Conservation (phyloP, 139 green algal species). For the Chlamydomonas schloesseri region DNA sequence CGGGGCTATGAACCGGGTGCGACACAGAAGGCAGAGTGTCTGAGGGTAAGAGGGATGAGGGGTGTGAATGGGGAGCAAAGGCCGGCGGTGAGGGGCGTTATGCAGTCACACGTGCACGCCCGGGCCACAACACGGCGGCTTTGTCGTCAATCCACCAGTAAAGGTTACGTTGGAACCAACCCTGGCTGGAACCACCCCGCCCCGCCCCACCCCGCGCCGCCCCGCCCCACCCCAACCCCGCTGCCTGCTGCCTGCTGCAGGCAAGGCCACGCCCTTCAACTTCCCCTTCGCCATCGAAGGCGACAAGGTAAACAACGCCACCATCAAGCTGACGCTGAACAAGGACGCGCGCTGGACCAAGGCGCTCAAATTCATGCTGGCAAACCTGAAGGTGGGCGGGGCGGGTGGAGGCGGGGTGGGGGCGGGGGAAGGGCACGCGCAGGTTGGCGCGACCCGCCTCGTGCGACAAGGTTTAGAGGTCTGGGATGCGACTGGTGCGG, state of each 20-base stretch:
- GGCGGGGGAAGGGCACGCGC: neutral
- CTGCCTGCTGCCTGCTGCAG: neutral
- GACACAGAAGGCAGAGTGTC: no score
- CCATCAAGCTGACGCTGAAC: slow-evolving; percentile 88
- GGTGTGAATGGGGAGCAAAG: no score
- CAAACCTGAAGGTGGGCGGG: slow-evolving; percentile 71
- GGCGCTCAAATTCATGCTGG: slow-evolving; percentile 94
- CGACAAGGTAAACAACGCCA: slow-evolving; percentile 87
- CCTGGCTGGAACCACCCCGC: no score
- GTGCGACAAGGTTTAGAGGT: no score
- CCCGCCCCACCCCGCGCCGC: neutral
- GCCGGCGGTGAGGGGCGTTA: no score
- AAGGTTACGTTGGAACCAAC: no score
- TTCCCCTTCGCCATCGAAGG: slow-evolving; percentile 90
- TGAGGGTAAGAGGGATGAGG: no score
- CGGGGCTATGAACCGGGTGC: no score
- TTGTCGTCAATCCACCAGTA: no score
- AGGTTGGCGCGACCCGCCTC: no score
- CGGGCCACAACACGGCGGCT: no score
- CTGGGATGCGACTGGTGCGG: neutral
- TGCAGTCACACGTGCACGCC: no score
- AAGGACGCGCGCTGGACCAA: slow-evolving; percentile 93
- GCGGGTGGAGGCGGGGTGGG: neutral
- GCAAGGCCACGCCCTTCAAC: slow-evolving; percentile 68
- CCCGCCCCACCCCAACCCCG: neutral